Base-by-base conservation (phyloP, 225 moss, liverwort and hornwort species). In the Pseudisothecium myosuroides region DNA sequence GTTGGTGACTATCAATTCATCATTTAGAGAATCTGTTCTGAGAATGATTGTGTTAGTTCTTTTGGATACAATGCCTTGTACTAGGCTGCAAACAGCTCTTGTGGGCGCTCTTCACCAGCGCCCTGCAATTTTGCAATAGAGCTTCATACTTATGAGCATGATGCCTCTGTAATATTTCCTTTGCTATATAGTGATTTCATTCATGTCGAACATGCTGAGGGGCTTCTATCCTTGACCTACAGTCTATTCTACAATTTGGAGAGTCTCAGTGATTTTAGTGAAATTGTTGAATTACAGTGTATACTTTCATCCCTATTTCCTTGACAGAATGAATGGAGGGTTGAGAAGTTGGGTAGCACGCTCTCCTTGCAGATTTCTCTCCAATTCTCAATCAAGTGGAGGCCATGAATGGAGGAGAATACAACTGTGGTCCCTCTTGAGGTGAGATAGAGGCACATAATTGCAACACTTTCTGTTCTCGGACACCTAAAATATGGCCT, bases 101-200 rank as follows among this genome's bases (percentile, higher is more conserved):
- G 64, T 85, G 78, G 87, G 86, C 90, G 69, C 86, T 84, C 87
- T 78, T 62, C 62, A 68, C 45, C 52, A 37, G 82, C 54, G 78
- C 73, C 88, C 89, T 89, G 92, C 91, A 89, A 87, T 87, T 93
- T 91, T 93, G 85, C 89, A 89, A 80, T 86, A 65, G 91, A 89
- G 89, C 89, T 83, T 84, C 80, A 64, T 78, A 85, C 87, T 50
- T 90, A 80, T 52, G 92, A 92, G 73, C 88, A 81, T 88, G 90
- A 90, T 90, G 67, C 74, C 86, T 90, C 66, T 86, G 83, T 88
- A 84, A 72, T 81, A 87, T 92, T 86, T 86, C 47, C n/a, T 84
- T 73, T 72, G 54, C 67, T 52, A 75, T 59, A 17, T 81, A 54
- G 65, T 90, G 20, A 58, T 86, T 66, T 82, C 76, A 58, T 90